A percentile compares a stretch with the other conserved stretches of the same genome.
These are phyloP conservation scores for Platanus orientalis DNA, from an alignment of 164 flowering plant genomes.

Conservation along the genomic window DNA sequence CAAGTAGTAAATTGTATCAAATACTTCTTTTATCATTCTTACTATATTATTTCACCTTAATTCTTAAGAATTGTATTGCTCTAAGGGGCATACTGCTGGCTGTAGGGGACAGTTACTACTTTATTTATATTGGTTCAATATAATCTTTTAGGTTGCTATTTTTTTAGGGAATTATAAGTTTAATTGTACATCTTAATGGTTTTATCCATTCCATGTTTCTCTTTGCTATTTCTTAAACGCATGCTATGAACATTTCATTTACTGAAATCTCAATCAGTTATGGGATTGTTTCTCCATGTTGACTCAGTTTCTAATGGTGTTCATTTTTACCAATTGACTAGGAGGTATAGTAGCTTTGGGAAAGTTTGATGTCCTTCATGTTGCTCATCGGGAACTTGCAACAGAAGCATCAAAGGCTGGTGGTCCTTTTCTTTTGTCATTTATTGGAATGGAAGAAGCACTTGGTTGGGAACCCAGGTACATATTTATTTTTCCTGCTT, in stretches of 20 bases:
- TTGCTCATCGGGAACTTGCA: slow-evolving; percentile 96
- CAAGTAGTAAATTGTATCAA: no score
- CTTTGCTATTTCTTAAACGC: neutral
- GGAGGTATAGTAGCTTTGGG: slow-evolving; percentile 97
- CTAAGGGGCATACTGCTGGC: no score
- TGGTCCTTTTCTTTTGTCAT: slow-evolving; percentile 76
- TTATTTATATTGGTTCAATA: no score
- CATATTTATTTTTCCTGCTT: neutral
- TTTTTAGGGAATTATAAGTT: no score
- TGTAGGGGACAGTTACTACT: no score
- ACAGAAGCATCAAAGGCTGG: slow-evolving; percentile 88
- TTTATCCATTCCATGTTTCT: neutral
- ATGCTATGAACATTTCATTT: no score
- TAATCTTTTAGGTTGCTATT: no score
- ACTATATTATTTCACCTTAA: no score
- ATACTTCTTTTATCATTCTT: no score
- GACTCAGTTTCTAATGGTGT: neutral
- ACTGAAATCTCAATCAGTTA: neutral
- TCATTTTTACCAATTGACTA: slow-evolving; percentile 16
- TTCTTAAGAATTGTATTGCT: no score
- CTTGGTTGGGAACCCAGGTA: slow-evolving; percentile 98
- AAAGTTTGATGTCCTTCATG: slow-evolving; percentile 97
- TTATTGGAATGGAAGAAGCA: slow-evolving; percentile 93
- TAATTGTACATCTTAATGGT: neutral
- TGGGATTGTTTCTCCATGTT: neutral